Base-by-base conservation (phyloP, 179 eudicot genomes). In the Silene noctiflora region DNA sequence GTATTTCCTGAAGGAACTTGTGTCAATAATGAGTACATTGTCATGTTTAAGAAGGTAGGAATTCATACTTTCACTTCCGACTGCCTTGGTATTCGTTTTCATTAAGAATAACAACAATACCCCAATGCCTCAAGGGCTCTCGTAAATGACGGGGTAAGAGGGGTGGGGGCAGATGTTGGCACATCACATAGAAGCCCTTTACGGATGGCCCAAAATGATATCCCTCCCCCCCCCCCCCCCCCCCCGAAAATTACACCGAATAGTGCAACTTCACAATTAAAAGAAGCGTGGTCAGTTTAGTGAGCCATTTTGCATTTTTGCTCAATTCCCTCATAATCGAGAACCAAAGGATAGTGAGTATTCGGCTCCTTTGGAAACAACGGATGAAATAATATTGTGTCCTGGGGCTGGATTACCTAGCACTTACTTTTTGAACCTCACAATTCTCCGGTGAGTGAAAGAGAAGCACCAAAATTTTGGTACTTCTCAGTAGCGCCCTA, bases 1-100 rank as follows among this genome's bases (percentile, higher is more conserved):
- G 91, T 93, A 83, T 96, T 93, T 73, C 97, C 98, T 6, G 99
- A 96, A 86, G 98, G 99, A 83, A 96, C 98, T 55, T 93, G 99
- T 79, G 99, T 96, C 39, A 96, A 96, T 82, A 96, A 96, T 85
- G 94, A 93, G 72, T 93, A 93, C 78, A 87, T 88, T 51, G 99
- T 96, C 60, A 93, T 96, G 98, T 96, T 96, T 81, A 93, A 96
- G 84, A 96, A 96, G 98, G 99, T 91, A 78, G 51, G 24, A 75
- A 48, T 58, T 69, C 51, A 29, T 33, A 71, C 56, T 69, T 78
- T 58, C 58, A 42, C 55, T 62, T 62, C 6, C 42, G 7, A 20
- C 25, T 48, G n/a, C 35, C 13, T 70, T 13, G 74, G 59, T 16
- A 53, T 53, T 53, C 14, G 6, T 53, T 53, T 53, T 16, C 59